phyloP scores from a whole-genome alignment of 805 yeast species.

The Barnettozyma salicaria region DNA sequence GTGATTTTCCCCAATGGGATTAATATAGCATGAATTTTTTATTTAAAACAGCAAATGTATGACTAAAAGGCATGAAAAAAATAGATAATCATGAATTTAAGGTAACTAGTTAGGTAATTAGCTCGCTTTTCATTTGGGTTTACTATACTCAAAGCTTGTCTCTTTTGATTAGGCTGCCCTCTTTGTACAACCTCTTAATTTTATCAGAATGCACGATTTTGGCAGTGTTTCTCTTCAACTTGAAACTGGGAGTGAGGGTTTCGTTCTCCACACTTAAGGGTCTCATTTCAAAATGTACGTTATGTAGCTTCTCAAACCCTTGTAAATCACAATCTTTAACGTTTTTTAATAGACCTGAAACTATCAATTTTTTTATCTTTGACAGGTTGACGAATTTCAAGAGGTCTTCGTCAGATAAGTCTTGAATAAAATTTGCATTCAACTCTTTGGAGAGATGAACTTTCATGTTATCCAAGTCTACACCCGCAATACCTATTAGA shows the following conservation, averaged over 20 bases:
- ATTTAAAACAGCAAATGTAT: too few relatives aligned
- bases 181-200: conserved; percentile 40
- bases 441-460: conserved; percentile 8
- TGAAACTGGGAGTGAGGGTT: conserved; percentile 60
- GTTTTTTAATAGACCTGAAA: conserved; percentile 1
- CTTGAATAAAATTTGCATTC: conserved; percentile 6
- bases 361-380: conserved; percentile 3
- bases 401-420: conserved; percentile 4
- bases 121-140: too few relatives aligned
- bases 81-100: not conserved
- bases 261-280: conserved; percentile 56
- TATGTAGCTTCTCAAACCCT: conserved; percentile 60
- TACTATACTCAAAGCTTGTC: conserved; percentile 6
- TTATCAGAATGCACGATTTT: conserved; percentile 36
- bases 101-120: not conserved
- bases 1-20: too few relatives aligned
- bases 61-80: not conserved
- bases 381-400: conserved; percentile 3
- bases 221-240: conserved; percentile 46
- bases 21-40: too few relatives aligned
- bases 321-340: conserved; percentile 30
- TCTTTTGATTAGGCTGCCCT: conserved; percentile 31
- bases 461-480: conserved; percentile 33
- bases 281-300: conserved; percentile 46
- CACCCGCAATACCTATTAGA: conserved; percentile 49